A percentile compares a stretch with the other conserved stretches of the same genome.
These are phyloP conservation scores for Pseudozyma pruni DNA, from an alignment of 1,284 basidiomycete species.

Conservation along the genomic window DNA sequence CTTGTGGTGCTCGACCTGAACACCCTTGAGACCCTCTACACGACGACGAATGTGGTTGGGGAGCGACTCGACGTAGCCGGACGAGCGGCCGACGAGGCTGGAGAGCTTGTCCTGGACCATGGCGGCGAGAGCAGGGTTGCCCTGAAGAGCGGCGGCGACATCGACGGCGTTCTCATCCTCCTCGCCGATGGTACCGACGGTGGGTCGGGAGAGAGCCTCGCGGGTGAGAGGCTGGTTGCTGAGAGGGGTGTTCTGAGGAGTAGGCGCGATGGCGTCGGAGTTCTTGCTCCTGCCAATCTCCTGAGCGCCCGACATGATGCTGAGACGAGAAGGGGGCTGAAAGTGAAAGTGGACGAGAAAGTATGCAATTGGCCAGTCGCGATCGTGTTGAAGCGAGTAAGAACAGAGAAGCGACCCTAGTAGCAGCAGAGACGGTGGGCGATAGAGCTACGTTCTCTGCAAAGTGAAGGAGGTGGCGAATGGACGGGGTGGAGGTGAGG, in stretches of 20 bases:
- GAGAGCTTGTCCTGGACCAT: constrained; percentile 72
- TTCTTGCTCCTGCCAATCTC: constrained; percentile 57
- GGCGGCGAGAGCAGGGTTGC: constrained; percentile 67
- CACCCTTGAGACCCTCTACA: constrained; percentile 90
- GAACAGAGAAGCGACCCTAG: too few relatives aligned
- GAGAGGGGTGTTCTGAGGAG: constrained; percentile 83
- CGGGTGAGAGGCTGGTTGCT: constrained; percentile 77
- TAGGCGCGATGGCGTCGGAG: constrained; percentile 73
- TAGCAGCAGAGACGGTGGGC: too few relatives aligned
- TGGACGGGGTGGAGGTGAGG: too few relatives aligned
- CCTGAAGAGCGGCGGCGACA: constrained; percentile 50
- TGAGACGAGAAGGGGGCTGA: not conserved
- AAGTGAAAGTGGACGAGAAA: not conserved
- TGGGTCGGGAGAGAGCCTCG: constrained; percentile 74
- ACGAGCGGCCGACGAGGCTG: constrained; percentile 79
- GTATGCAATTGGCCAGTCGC: not conserved
- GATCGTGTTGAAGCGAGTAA: too few relatives aligned
- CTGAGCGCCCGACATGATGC: constrained; percentile 49
- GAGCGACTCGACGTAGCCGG: constrained; percentile 86
- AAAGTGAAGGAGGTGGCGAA: too few relatives aligned
- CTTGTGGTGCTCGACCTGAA: constrained; percentile 91
- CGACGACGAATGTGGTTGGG: constrained; percentile 84
- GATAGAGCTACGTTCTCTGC: too few relatives aligned
- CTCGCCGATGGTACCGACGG: constrained; percentile 66
- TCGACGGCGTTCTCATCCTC: constrained; percentile 61